A percentile compares a stretch with the other conserved stretches of the same genome.
Evolutionary conservation across 345 rosid species (phyloP).

Genomic region (Chamaenerion angustifolium): DNA sequence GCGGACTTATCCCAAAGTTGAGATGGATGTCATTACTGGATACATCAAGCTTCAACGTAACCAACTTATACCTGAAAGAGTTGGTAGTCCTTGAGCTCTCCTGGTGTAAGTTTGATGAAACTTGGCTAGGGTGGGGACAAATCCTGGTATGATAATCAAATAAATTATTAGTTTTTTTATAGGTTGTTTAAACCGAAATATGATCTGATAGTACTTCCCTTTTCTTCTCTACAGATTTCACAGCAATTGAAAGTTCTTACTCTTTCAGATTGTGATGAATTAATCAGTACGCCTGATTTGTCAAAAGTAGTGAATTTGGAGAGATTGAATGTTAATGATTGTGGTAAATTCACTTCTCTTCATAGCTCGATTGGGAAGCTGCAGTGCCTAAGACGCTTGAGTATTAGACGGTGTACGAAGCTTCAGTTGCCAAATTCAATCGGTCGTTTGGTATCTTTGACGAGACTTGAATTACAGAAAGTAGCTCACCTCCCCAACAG

Average conservation of each 20-base stretch:
- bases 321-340: not conserved
- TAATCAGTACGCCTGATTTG: not conserved
- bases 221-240: not conserved
- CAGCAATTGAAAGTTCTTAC: constrained; percentile 3
- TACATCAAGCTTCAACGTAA: not conserved
- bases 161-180: too few species aligned
- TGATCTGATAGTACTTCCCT: too few species aligned
- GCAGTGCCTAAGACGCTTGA: not conserved
- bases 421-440: too few species aligned
- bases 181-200: too few species aligned
- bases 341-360: not conserved
- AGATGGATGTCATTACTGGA: constrained; percentile 9
- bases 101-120: not conserved
- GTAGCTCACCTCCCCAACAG: too few species aligned
- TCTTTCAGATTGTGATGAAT: not conserved
- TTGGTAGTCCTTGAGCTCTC: constrained; percentile 1
- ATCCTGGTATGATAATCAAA: not conserved
- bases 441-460: too few species aligned
- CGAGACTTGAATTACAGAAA: too few species aligned
- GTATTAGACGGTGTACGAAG: not conserved
- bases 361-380: not conserved
- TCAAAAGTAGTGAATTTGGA: not conserved
- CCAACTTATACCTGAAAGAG: not conserved
- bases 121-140: not conserved
- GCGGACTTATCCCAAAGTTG: constrained; percentile 4